Percentiles rank a stretch among this genome's conserved stretches.
These are phyloP conservation scores for Vitis riparia DNA, from an alignment of 164 flowering plant species.

Conservation along the genomic window DNA sequence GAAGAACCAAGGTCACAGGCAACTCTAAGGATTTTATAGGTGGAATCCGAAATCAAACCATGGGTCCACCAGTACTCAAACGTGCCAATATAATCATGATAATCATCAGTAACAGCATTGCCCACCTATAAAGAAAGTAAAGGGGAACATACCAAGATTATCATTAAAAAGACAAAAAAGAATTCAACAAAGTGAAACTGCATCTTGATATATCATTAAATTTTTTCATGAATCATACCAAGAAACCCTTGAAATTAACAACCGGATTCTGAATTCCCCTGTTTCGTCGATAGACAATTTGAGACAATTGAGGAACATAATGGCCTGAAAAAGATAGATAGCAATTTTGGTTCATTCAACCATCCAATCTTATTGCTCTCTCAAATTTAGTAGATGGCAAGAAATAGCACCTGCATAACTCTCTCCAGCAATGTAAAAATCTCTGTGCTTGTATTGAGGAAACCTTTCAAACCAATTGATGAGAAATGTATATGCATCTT, in stretches of 20 bases:
- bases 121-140: conserved; percentile 63
- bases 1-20: conserved; percentile 61
- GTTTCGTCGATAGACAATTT: conserved; percentile 63
- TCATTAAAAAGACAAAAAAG: neutral
- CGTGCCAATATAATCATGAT: conserved; percentile 84
- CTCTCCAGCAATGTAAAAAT: conserved; percentile 94
- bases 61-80: conserved; percentile 99
- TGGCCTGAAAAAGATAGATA: conserved; percentile 63
- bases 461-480: conserved; percentile 90
- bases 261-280: conserved; percentile 65
- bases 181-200: neutral
- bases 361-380: neutral
- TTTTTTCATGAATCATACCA: conserved; percentile 43
- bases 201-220: neutral
- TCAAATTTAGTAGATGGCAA: neutral
- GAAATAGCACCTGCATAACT: conserved; percentile 82
- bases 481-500: conserved; percentile 87
- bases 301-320: conserved; percentile 92
- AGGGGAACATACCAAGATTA: neutral
- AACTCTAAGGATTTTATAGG: conserved; percentile 50
- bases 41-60: conserved; percentile 89
- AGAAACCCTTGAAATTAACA: conserved; percentile 83
- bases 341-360: neutral
- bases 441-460: conserved; percentile 91
- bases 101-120: conserved; percentile 95